These are phyloP conservation scores for Marsdenia floribunda DNA, from an alignment of 257 asterid species.

Conservation along the genomic window DNA sequence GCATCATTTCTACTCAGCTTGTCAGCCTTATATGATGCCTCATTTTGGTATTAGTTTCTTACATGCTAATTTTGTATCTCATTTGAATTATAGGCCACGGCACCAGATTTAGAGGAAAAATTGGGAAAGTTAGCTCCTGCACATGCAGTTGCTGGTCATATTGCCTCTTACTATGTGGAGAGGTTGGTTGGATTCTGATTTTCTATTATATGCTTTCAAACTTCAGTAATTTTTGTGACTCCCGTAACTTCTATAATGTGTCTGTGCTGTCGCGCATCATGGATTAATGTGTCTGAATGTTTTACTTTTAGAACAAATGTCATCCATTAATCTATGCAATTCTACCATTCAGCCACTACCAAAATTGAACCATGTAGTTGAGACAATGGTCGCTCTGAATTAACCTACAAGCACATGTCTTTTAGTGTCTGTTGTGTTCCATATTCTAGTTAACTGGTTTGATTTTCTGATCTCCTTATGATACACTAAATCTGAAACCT, in stretches of 20 bases:
- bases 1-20: not conserved
- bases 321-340: not conserved
- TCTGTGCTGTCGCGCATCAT: not conserved
- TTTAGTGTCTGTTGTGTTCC: not conserved
- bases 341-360: not conserved
- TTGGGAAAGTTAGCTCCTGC: conserved; percentile 86
- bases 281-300: not conserved
- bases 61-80: not conserved
- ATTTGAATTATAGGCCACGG: conserved; percentile 49
- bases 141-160: conserved; percentile 66
- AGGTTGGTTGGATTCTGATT: conserved; percentile 37
- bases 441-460: not conserved
- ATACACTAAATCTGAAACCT: not conserved
- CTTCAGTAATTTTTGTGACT: not conserved
- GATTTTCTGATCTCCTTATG: not conserved
- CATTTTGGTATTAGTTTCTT: not conserved
- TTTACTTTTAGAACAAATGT: not conserved
- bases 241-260: not conserved
- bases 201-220: not conserved
- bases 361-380: not conserved
- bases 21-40: not conserved
- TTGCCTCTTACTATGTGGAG: conserved; percentile 64
- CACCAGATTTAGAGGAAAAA: conserved; percentile 77
- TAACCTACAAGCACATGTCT: not conserved
- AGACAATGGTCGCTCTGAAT: not conserved